Conservation (phyloP, 2,329 filamentous ascomycete genomes). For the Parastagonospora nodorum region DNA sequence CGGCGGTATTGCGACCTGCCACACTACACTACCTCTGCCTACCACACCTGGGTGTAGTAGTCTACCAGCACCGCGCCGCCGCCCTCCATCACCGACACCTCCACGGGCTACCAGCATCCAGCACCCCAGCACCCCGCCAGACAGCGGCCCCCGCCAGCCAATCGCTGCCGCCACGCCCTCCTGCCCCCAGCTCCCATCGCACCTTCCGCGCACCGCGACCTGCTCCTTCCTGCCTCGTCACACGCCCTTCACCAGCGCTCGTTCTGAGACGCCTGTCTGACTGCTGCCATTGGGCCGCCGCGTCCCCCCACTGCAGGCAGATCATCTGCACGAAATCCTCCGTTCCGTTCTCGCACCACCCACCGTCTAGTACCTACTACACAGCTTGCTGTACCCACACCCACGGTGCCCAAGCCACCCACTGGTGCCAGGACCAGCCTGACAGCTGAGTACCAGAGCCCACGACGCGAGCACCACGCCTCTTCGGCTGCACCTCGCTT, state of each 20-base stretch:
- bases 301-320: constrained; percentile 37
- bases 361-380: constrained; percentile 9
- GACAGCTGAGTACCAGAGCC: constrained; percentile 14
- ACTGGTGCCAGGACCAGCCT: constrained; percentile 12
- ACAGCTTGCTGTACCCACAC: constrained; percentile 9
- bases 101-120: constrained; percentile 2
- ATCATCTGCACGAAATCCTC: constrained; percentile 62
- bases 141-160: constrained; percentile 23
- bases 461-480: background rate
- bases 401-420: constrained; percentile 12
- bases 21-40: background rate
- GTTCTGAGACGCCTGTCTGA: constrained; percentile 44
- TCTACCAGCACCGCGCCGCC: background rate
- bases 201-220: constrained; percentile 13
- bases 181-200: constrained; percentile 15
- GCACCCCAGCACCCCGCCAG: constrained; percentile 10
- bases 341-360: constrained; percentile 39
- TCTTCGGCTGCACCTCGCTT: constrained; percentile 24
- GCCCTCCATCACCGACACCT: constrained; percentile 7
- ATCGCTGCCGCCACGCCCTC: constrained; percentile 33
- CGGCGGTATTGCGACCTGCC: too few species aligned
- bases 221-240: constrained; percentile 34
- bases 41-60: background rate
- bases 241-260: constrained; percentile 42
- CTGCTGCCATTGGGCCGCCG: constrained; percentile 42